A percentile compares a stretch with the other conserved stretches of the same genome.
phyloP scores from a whole-genome alignment of 768 basidiomycete genomes.

The Russula vinacea region DNA sequence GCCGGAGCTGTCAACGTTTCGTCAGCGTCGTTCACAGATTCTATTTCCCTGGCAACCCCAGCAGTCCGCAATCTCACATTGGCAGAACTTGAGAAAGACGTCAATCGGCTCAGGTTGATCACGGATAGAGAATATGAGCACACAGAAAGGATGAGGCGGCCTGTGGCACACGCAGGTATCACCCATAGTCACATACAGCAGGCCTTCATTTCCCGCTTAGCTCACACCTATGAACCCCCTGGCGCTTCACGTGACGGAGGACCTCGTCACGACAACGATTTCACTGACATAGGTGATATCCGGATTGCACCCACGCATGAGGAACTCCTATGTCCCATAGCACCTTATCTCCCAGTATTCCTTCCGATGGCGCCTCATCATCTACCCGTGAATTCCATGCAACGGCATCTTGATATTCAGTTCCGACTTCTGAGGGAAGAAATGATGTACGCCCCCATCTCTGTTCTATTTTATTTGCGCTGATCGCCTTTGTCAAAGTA shows the following conservation, averaged over 20 bases:
- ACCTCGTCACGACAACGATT: constrained; percentile 69
- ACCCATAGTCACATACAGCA: constrained; percentile 32
- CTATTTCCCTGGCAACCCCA: constrained; percentile 36
- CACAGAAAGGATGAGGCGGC: constrained; percentile 31
- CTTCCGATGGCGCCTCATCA: constrained; percentile 61
- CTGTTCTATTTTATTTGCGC: background rate
- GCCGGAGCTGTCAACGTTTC: constrained; percentile 38
- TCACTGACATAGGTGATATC: constrained; percentile 52
- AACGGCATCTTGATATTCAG: constrained; percentile 66
- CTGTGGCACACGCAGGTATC: constrained; percentile 7
- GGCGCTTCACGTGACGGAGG: constrained; percentile 49
- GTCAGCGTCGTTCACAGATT: constrained; percentile 47
- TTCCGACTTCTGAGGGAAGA: constrained; percentile 75
- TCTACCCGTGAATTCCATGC: constrained; percentile 54
- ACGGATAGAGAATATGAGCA: constrained; percentile 49
- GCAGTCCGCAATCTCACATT: constrained; percentile 42
- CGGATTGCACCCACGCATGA: constrained; percentile 67
- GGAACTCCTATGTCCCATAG: constrained; percentile 50
- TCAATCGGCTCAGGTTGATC: constrained; percentile 42
- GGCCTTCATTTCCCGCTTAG: constrained; percentile 42
- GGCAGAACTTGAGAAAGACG: constrained; percentile 36
- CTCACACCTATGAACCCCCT: constrained; percentile 51
- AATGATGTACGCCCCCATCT: constrained; percentile 46
- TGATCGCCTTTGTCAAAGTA: constrained; percentile 16
- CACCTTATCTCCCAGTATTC: constrained; percentile 62